These are phyloP conservation scores for Heracleum sosnowskyi DNA, from an alignment of 129 eudicot species.

Conservation along the genomic window DNA sequence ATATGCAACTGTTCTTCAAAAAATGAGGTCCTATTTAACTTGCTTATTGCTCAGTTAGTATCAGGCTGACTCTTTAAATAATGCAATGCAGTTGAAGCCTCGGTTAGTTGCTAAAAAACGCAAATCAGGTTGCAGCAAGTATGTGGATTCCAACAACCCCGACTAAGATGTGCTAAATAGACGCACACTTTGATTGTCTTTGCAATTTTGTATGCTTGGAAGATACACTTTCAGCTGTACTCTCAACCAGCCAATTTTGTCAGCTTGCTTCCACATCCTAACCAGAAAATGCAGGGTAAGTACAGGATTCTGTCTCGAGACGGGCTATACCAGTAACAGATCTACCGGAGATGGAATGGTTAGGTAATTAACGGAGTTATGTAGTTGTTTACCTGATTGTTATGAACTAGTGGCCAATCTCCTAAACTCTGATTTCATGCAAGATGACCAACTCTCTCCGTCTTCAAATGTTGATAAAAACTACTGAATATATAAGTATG, in stretches of 20 bases:
- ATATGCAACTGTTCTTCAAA: not conserved
- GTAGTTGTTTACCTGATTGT: not conserved
- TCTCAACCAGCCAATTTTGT: not conserved
- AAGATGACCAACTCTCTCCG: not conserved
- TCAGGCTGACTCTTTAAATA: not conserved
- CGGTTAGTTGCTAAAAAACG: not conserved
- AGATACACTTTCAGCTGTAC: not conserved
- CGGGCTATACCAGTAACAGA: not conserved
- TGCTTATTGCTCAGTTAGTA: not conserved
- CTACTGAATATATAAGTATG: not conserved
- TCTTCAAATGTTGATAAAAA: not conserved
- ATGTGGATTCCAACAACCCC: not conserved
- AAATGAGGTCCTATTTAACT: not conserved
- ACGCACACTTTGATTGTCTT: not conserved
- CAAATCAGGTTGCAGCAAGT: not conserved
- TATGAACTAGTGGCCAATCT: not conserved
- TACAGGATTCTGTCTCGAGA: not conserved
- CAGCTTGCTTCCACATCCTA: not conserved
- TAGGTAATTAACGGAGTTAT: not conserved
- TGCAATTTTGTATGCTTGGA: not conserved
- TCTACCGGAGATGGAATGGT: not conserved
- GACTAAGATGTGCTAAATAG: not conserved
- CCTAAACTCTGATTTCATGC: not conserved
- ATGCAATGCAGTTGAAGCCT: conserved; percentile 1
- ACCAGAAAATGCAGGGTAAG: not conserved